Percentiles rank a stretch among this genome's conserved stretches.
Conservation (phyloP, 768 basidiomycete species). For the Leucocoprinus birnbaumii region DNA sequence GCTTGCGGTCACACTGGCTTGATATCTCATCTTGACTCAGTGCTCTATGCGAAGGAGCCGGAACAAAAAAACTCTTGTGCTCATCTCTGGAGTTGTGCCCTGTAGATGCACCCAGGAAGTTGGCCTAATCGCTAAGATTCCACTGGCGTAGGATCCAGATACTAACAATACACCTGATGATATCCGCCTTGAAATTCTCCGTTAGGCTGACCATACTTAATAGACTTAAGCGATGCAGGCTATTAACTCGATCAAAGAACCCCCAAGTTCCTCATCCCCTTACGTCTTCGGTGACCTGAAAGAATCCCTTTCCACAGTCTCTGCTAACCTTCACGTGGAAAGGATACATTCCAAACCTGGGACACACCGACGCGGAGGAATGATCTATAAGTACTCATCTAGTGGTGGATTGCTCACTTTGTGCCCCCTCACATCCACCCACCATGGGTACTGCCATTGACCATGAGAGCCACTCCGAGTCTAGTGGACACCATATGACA, state of each 20-base stretch:
- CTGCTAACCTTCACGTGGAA: background rate
- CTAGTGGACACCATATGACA: constrained; percentile 11
- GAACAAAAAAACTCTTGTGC: background rate
- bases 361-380: background rate
- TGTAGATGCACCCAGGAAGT: no score
- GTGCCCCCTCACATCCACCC: background rate
- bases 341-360: background rate
- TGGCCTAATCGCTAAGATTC: no score
- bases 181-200: no score
- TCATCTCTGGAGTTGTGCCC: no score
- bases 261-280: background rate
- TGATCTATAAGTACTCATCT: no score
- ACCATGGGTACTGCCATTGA: background rate
- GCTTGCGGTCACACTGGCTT: background rate
- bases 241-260: background rate
- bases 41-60: background rate
- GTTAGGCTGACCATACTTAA: no score
- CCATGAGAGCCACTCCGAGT: background rate
- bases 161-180: no score
- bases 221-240: background rate
- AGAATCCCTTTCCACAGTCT: background rate
- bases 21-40: no score
- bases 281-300: background rate
- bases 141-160: no score
- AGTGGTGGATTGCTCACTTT: background rate